Evolutionary conservation across 2,329 filamentous ascomycete genomes (phyloP), one percentile per base, ranked within the genome.

Genomic region (Fusarium dimerum): DNA sequence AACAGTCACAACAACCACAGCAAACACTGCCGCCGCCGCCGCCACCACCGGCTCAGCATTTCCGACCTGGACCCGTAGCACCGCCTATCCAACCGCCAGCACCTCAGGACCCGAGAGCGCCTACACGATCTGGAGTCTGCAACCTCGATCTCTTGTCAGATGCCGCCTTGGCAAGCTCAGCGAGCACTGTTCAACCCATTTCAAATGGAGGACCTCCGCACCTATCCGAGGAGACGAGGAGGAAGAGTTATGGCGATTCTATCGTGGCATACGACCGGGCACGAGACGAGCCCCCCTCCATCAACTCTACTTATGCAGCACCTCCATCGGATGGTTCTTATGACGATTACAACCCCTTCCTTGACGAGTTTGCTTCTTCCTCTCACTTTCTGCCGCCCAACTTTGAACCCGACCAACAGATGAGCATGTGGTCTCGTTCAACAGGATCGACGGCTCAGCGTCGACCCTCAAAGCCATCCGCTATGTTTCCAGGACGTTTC

Each of bases 101-200:
- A 7, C 64, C 74, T n/a, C 73, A 77, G 43, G 79, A 81, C 54
- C 71, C 75, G 16, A 78, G 78, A 36, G 68, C 76, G 32, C 67
- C 75, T 20, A 64, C 77, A 1, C 72, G 81, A 56, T 66, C 74
- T 12, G 74, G 72, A 15, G 79, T 78, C 3, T 83, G 81, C 62
- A 84, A 84, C 57, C 72, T 85, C 36, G 81, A 84, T 54, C 71
- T 85, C 10, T 69, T 85, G 16, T 84, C 81, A 6, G 81, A 84
- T 64, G 81, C 81, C n/a, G 81, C 81, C 7, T 76, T 82, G 16
- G 79, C 78, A n/a, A 81, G 78, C 51, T 79, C 82, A 59, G 77
- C 80, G 20, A 77, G 74, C 54, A 70, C 75, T n/a, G 77, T 82
- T 60, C 78, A 78, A 51, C 73, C 77, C 18, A 77, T 80, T 67